Base-by-base conservation (phyloP, 139 green algal genomes). In the Chlamydomonas sp. region DNA sequence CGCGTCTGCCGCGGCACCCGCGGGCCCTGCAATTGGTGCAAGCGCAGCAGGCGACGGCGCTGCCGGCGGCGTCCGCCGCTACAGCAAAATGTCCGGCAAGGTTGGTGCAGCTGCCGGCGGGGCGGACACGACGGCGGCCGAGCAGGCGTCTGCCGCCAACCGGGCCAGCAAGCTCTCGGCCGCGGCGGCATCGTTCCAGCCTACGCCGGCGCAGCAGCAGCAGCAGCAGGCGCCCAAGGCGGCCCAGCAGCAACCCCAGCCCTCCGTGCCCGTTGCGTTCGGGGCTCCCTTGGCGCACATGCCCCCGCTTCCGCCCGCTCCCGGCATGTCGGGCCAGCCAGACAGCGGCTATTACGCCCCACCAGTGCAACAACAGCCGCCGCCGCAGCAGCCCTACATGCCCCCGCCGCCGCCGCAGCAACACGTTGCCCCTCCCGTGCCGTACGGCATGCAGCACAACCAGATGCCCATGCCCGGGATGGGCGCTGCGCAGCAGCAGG, bases 41-140 rank as follows among this genome's bases (percentile, higher is more conserved):
- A 16, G 0, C 1, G 80, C 12, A 5, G 64, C 72, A 12, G 82
- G 63, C 31, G 68, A 20, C 9, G 71, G 20, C 3, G 59, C 71
- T 3, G 72, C 31, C 1, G 17, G 63, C 17, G 73, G 83, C 1
- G 72, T 80, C 7, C 62, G 83, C 1, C 83, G 83, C 2, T 87
- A 87, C 74, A 81, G 72, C 83, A 87, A 87, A 61, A 87, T 87
- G 83, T 72, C 83, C 9, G 83, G 83, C n/a, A 87, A 87, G 61
- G 81, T 17, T 9, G 79, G 8, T 57, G 81, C 60, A 1, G 81
- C 57, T 6, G 60, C 5, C 8, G 66, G 79, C 64, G 63, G 31
- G 3, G 68, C 0, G 0, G 17, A 2, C 67, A 49, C 31, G 57
- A 58, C 74, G 4, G 69, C 59, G 2, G 60, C 58, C 17, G 81